Evolutionary conservation across 345 rosid genomes (phyloP), one percentile per base, ranked within the genome.

Genomic region (Rhizophora mangle): DNA sequence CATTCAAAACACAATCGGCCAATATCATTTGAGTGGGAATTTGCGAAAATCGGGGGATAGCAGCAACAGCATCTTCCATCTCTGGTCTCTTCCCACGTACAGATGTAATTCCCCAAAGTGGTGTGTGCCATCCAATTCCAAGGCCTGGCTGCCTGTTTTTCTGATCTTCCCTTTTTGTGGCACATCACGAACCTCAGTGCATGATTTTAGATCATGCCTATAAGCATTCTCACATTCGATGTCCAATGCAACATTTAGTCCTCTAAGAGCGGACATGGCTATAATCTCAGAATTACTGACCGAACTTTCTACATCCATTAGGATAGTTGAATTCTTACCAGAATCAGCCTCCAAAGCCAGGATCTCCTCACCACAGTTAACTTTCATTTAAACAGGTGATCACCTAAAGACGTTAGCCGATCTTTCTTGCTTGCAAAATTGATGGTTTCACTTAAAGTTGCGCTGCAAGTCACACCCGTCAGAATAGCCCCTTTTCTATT

Each of bases 41-140:
- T 64, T 79, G 81, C 82, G 85, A 59, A 72, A 84, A 82, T 19
- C 70, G 68, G 24, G 96, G 93, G 62, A 85, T 72, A 51, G 73
- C 82, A 0, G 87, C 79, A 16, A 84, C 79, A 16, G 90, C 77
- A 84, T 89, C 97, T 84, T 92, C 96, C 96, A 92, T 92, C 82
- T 86, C 96, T 0, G 87, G 79, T 52, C 96, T 86, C 72, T 82
- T 82, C 24, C 96, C 96, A 61, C 93, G 75, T 18, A 87, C 73
- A 60, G 90, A 89, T 46, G 80, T 85, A 34, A 75, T 73, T 63
- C 96, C 97, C 82, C 88, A 89, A 6, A 81, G 83, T 8, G 93
- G 84, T 6, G 68, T 74, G 22, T 74, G 22, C 68, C 69, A 47
- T 80, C 78, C 30, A 65, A 58, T 68, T 74, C 79, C 22, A 72